Evolutionary conservation across 1,139 yeast genomes (phyloP), one percentile per base, ranked within the genome.

Genomic region (Maudiozyma humilis): DNA sequence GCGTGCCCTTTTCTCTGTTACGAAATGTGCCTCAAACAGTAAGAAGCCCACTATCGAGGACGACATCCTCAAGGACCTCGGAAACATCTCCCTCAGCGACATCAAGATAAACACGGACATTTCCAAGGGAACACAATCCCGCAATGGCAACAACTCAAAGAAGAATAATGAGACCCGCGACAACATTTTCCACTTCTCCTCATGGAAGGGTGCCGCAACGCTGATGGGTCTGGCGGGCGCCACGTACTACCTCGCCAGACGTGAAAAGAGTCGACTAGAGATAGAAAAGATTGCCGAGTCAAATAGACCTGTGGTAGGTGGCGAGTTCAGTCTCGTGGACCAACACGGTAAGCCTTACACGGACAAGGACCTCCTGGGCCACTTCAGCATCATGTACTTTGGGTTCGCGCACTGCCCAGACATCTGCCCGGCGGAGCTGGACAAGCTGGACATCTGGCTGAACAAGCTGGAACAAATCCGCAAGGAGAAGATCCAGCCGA

Each of bases 361-460:
- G 1, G 78, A 87, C 27, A 71, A 84, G 47, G 76, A 89, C 56
- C 70, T 91, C 59, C 68, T 75, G 51, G 93, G 91, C 38, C 79
- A 77, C 62, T 91, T 86, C 63, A 76, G 88, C 12, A 70, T 91
- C 44, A 64, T 91, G 15, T 91, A 91, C 65, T 91, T 91, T 66
- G 98, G 98, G 0, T 91, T 91, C 69, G 84, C 95, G 4, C 89
- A 88, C 66, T 91, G 98, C 67, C 98, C 98, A 6, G 98, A 91
- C 65, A 88, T 91, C 43, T 91, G 98, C 65, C 98, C 98, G 8
- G 97, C 91, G 62, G 98, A 91, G 64, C 74, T 91, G 51, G 98
- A 91, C 62, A 87, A 89, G 60, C 72, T 91, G 63, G 86, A 95
- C 2, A 73, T 77, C 30, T 85, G 93, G 76, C 66, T 89, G 52